Percentiles rank a stretch among this genome's conserved stretches.
Evolutionary conservation across 768 basidiomycete species (phyloP).

Genomic region (Hemileccinum rubropunctum): DNA sequence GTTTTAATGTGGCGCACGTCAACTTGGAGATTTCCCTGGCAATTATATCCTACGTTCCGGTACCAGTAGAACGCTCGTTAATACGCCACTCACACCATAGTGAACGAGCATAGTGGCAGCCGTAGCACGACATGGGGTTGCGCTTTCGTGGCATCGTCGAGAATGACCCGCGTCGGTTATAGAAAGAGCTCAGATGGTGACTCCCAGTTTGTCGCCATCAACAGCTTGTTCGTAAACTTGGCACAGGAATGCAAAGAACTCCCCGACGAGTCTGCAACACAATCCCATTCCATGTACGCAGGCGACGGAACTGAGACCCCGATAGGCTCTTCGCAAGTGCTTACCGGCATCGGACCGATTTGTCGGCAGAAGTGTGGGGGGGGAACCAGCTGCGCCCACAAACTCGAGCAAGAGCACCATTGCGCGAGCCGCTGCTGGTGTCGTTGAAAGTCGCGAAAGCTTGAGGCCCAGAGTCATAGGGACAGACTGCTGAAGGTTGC

Average conservation of each 20-base stretch:
- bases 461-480: conserved; percentile 49
- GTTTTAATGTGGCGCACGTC: conserved; percentile 38
- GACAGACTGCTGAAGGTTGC: conserved; percentile 48
- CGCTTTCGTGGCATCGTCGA: conserved; percentile 53
- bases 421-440: conserved; percentile 38
- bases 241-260: conserved; percentile 42
- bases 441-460: conserved; percentile 40
- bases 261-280: conserved; percentile 42
- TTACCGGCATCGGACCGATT: conserved; percentile 27
- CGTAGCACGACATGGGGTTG: conserved; percentile 46
- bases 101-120: conserved; percentile 40
- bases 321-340: conserved; percentile 17
- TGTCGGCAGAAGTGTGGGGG: conserved; percentile 41
- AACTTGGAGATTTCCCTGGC: conserved; percentile 44
- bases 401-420: conserved; percentile 42
- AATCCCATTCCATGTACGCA: conserved; percentile 45
- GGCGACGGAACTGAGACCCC: conserved; percentile 24
- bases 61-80: conserved; percentile 50
- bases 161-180: conserved; percentile 44
- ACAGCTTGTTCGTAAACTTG: conserved; percentile 45
- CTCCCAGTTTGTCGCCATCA: conserved; percentile 49
- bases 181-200: conserved; percentile 44
- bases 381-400: conserved; percentile 44
- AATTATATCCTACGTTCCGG: conserved; percentile 52
- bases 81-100: conserved; percentile 41